Evolutionary conservation across 2,329 filamentous ascomycete genomes (phyloP).

Genomic region (Trichoderma arundinaceum): DNA sequence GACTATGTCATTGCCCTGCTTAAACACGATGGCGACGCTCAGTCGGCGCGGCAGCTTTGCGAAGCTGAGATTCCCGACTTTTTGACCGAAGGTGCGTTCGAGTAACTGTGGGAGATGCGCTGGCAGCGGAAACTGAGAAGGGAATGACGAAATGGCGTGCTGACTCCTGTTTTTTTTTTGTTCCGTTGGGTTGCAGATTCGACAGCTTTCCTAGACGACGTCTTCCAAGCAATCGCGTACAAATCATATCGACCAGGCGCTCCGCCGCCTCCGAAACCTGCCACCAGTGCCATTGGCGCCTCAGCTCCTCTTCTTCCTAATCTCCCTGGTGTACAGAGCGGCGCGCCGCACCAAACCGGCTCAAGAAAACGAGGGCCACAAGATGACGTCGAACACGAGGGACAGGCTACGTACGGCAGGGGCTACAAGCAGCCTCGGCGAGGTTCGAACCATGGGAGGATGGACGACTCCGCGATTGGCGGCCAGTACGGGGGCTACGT

Average conservation of each 20-base stretch:
- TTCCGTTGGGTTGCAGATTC: conserved; percentile 39
- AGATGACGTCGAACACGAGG: conserved; percentile 39
- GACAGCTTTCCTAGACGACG: conserved; percentile 68
- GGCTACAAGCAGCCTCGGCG: conserved; percentile 66
- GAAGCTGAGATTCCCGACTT: conserved; percentile 77
- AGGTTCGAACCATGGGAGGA: conserved; percentile 48
- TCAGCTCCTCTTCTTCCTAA: conserved; percentile 10
- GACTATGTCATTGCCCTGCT: conserved; percentile 84
- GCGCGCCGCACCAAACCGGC: conserved; percentile 1
- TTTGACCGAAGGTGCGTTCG: conserved; percentile 63
- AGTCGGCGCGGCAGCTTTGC: conserved; percentile 70
- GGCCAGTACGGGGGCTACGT: conserved; percentile 29
- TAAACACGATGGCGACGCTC: conserved; percentile 68
- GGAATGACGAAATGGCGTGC: neutral
- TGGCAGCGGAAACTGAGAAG: neutral
- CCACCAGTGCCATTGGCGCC: conserved; percentile 23
- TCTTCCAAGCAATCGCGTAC: conserved; percentile 69
- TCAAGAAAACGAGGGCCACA: conserved; percentile 48
- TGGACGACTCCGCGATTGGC: conserved; percentile 37
- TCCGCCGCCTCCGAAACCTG: conserved; percentile 46
- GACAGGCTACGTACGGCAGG: conserved; percentile 44
- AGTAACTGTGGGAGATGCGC: neutral
- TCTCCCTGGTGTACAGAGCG: neutral
- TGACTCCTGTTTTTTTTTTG: conserved; percentile 10
- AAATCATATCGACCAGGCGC: conserved; percentile 66